These are phyloP conservation scores for Setaria italica DNA, from an alignment of 202 grass and related monocot species.

Conservation along the genomic window DNA sequence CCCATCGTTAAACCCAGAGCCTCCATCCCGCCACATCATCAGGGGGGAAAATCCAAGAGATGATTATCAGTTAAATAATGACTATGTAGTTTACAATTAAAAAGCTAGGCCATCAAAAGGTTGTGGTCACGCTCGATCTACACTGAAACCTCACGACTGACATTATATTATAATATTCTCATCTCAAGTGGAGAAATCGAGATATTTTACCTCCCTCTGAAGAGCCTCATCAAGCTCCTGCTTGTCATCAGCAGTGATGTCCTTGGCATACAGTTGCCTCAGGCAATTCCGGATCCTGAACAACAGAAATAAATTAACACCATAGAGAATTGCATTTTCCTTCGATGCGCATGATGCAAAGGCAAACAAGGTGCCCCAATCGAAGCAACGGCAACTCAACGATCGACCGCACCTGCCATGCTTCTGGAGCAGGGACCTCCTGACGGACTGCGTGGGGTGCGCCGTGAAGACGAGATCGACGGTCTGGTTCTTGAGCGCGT, in stretches of 20 bases:
- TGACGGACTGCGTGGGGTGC: conserved; percentile 90
- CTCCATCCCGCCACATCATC: background rate
- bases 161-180: conserved; percentile 3
- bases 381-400: background rate
- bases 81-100: background rate
- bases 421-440: conserved; percentile 96
- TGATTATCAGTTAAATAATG: conserved; percentile 11
- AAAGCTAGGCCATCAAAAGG: conserved; percentile 11
- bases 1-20: background rate
- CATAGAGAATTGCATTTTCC: conserved; percentile 30
- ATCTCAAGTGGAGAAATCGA: conserved; percentile 17
- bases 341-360: background rate
- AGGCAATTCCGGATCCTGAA: conserved; percentile 92
- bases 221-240: conserved; percentile 97
- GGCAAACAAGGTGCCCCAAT: background rate
- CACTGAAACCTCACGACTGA: background rate
- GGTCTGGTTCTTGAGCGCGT: conserved; percentile 96
- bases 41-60: background rate
- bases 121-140: conserved; percentile 25
- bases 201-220: conserved; percentile 88
- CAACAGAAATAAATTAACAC: conserved; percentile 33
- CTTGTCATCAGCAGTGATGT: conserved; percentile 93
- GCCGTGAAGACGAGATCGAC: conserved; percentile 98
- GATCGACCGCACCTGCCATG: conserved; percentile 67
- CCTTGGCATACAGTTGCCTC: conserved; percentile 82